Base-by-base conservation (phyloP, 805 yeast genomes). In the Cyberlindnera bimundalis region DNA sequence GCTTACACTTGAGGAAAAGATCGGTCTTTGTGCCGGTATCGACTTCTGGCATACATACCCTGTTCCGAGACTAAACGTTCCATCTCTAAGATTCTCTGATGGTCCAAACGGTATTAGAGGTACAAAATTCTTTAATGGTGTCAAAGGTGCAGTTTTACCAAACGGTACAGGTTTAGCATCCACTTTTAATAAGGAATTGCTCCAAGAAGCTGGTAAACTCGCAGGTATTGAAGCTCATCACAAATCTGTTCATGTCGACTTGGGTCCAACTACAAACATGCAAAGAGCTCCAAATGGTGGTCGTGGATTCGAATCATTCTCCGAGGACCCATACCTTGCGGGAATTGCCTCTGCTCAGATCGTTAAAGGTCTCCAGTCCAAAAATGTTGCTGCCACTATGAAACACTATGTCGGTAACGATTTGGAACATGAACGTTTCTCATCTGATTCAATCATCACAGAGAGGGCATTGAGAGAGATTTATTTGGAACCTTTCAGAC, bases 31-130 rank as follows among this genome's bases (percentile, higher is more conserved):
- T 2, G 39, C 48, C 11, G 73, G 76, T 17, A 50, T 51, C 32
- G 76, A 73, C 49, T 64, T 63, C 53, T 73, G 78, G 78, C 76
- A 71, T 58, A 73, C 78, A 3, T 42, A 38, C 25, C 53, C 51
- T 3, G 33, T 51, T 4, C 45, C 50, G 24, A 42, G 70, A 33
- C 53, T 70, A 18, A 62, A 61, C 16, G 54, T 76, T 24, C 78
- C 77, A 4, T 56, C 39, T 61, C 46, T 77, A 8, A 64, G 81
- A 52, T 52, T 71, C 21, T 58, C 70, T 13, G 84, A 78, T 52
- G 84, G 84, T 16, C 84, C 84, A 34, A 78, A 78, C 52, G 84
- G 84, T 46, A 67, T 76, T 35, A 65, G 84, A 46, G 84, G 84
- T 17, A 74, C 78, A 15, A 67, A 62, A 33, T 76, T 77, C 52